Evolutionary conservation across 1,284 basidiomycete genomes (phyloP), one percentile per base, ranked within the genome.

Genomic region (Naganishia sp.): DNA sequence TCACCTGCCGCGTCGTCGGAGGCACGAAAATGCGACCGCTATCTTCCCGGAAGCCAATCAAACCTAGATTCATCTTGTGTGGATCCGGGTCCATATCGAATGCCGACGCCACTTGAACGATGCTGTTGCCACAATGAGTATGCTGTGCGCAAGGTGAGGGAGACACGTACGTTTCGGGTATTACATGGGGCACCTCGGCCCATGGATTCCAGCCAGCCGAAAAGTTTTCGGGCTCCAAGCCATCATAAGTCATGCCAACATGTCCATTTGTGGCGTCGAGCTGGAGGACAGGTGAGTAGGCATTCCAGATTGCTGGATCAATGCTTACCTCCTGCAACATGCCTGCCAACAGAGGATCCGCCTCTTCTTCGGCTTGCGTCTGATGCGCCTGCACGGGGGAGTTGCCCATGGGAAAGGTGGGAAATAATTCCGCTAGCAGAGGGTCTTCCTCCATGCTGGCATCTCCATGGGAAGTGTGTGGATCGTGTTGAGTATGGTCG

Each of bases 11-110:
- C 15, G 95, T 89, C 39, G 92, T 90, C 23, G 94, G 94, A n/a
- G 95, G 85, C 23, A 95, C 86, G 88, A 92, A 96, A 2, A 93
- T 87, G 79, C 89, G 92, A 74, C 85, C 87, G 72, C 89, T 80
- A 73, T 94, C 86, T 74, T 95, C 92, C 65, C 92, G 83, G 77
- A 94, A 94, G 1, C 93, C 92, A 51, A 91, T 90, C 35, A 94
- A 87, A 53, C 94, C 91, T 21, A 99, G 84, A 80, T 98, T 97
- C 76, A 97, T 84, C 82, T 98, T 98, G 71, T 89, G 82, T 9
- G 86, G 83, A 77, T 85, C 86, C 1, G 84, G 78, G 78, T 98
- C 94, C 41, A 87, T 86, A 76, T 95, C 92, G 85, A 88, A 95
- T 0, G 90, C 86, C 2, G 89, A 87, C 11, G 72, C 67, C 15